Conservation (phyloP, 108 stramenopile genomes). For the Cyclotella kingstonii region DNA sequence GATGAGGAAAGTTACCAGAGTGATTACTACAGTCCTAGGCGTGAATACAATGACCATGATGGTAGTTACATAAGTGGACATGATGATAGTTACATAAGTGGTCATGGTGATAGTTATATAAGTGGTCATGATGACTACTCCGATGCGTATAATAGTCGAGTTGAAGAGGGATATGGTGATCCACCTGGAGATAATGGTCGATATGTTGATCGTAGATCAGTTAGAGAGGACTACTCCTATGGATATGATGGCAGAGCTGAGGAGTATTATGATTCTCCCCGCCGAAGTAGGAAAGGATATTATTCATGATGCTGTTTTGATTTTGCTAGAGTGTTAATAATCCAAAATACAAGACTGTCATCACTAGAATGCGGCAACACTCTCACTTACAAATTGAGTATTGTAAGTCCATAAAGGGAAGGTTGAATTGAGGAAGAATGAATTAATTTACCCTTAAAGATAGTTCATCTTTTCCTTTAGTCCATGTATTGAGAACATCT, state of each 20-base stretch:
- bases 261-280: conserved; percentile 10
- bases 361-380: no score
- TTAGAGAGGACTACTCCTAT: not conserved
- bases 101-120: conserved; percentile 8
- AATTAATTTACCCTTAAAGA: no score
- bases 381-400: no score
- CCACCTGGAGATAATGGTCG: conserved; percentile 3
- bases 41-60: conserved; percentile 2
- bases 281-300: conserved; percentile 2
- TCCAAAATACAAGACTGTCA: no score
- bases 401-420: no score
- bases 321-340: no score
- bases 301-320: no score
- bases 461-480: no score
- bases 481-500: no score
- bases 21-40: conserved; percentile 3
- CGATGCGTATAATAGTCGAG: conserved; percentile 7
- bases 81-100: not conserved
- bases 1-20: conserved; percentile 8
- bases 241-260: conserved; percentile 12
- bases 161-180: conserved; percentile 4
- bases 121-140: conserved; percentile 9
- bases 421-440: no score
- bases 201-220: not conserved
- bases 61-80: not conserved